Evolutionary conservation across 208 protist species (phyloP).

Genomic region (Porcisia hertigi): DNA sequence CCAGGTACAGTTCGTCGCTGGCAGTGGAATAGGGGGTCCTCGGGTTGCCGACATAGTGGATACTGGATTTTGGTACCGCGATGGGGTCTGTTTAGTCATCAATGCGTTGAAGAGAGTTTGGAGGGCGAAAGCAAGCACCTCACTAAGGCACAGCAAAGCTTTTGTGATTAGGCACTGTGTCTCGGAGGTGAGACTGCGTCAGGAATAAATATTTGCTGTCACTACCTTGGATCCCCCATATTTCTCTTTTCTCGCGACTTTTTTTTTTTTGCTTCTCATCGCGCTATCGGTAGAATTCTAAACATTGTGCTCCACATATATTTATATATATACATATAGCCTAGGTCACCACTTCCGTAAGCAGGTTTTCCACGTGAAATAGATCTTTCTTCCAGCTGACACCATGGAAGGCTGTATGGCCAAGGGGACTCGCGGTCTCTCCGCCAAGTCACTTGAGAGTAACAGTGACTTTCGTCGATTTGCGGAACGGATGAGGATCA

Average conservation of each 20-base stretch:
- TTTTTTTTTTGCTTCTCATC: neutral
- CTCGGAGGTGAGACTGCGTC: neutral
- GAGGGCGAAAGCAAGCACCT: no score
- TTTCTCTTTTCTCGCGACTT: neutral
- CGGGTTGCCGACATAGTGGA: neutral
- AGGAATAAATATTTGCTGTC: no score
- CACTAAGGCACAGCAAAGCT: no score
- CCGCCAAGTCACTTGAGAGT: slow-evolving; percentile 20
- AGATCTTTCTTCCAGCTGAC: slow-evolving; percentile 7
- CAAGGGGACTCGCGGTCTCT: slow-evolving; percentile 9
- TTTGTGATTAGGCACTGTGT: no score
- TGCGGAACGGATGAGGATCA: slow-evolving; percentile 28
- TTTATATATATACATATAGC: neutral
- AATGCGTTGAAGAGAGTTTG: no score
- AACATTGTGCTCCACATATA: neutral
- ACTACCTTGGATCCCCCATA: neutral
- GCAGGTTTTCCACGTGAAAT: neutral
- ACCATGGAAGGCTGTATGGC: neutral
- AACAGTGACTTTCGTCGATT: slow-evolving; percentile 40
- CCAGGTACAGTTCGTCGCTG: neutral
- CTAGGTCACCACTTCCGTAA: neutral
- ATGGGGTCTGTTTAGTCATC: no score
- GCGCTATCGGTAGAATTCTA: neutral
- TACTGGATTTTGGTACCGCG: neutral
- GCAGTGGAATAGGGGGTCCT: neutral